A percentile compares a stretch with the other conserved stretches of the same genome.
These are phyloP conservation scores for Sporothrix variecibatus DNA, from an alignment of 2,329 filamentous ascomycete genomes.

Conservation along the genomic window DNA sequence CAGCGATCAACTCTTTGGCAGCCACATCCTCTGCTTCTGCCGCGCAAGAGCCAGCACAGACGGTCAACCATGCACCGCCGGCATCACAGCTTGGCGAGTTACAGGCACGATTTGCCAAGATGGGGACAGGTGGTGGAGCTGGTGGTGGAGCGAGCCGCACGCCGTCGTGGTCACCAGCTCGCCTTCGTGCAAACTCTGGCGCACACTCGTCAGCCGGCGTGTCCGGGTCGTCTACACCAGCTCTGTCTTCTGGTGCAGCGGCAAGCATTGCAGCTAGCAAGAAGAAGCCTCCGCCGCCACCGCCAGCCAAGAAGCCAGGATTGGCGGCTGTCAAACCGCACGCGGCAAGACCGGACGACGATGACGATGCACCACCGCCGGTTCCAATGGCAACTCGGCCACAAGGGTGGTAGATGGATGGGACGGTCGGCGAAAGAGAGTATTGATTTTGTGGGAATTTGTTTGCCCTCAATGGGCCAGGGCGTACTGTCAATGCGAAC, in stretches of 20 bases:
- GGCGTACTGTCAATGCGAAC: not conserved
- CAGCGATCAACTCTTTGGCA: slow-evolving; percentile 24
- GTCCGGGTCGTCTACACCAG: not conserved
- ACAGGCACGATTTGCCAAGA: slow-evolving; percentile 65
- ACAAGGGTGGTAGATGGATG: slow-evolving; percentile 31
- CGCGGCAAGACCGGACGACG: slow-evolving; percentile 27
- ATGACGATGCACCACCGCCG: slow-evolving; percentile 49
- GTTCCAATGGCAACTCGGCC: slow-evolving; percentile 56
- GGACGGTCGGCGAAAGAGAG: not conserved
- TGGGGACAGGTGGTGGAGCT: slow-evolving; percentile 61
- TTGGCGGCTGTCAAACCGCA: slow-evolving; percentile 34
- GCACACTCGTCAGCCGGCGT: not conserved
- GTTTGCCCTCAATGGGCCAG: not conserved
- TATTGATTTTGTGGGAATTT: not conserved
- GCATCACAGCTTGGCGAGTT: slow-evolving; percentile 48
- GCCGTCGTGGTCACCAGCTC: not conserved
- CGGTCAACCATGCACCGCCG: slow-evolving; percentile 13
- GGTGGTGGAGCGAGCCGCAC: slow-evolving; percentile 43
- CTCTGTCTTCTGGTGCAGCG: slow-evolving; percentile 23
- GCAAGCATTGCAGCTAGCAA: slow-evolving; percentile 41
- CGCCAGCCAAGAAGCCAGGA: slow-evolving; percentile 53
- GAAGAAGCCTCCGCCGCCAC: slow-evolving; percentile 57
- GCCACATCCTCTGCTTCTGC: not conserved
- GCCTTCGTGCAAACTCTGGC: not conserved
- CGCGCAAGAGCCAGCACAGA: not conserved